Evolutionary conservation across 345 rosid species (phyloP), one percentile per base, ranked within the genome.

Genomic region (Lagerstroemia speciosa): DNA sequence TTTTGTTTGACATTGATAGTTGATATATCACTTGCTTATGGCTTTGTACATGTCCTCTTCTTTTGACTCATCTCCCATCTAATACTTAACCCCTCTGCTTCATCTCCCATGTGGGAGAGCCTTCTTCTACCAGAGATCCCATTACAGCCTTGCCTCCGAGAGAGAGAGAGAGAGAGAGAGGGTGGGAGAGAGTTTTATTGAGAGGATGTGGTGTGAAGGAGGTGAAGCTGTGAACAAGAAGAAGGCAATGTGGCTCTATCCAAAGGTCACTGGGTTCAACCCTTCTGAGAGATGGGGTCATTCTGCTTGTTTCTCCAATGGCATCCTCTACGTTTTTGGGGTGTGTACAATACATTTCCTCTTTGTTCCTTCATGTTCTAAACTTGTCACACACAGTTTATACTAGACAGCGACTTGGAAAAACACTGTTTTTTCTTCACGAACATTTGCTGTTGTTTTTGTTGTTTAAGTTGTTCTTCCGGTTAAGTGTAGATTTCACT

Each of bases 271-370:
- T 20, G 92, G 92, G 53, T 83, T 81, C 66, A 83, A 72, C 69
- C 92, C 95, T 77, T 78, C 87, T 64, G 85, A 85, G 78, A 82
- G 92, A 85, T 89, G 95, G 95, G 95, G 95, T 8, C 95, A 89
- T 67, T 83, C 92, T 72, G 82, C 95, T 72, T 86, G 95, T 70
- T 83, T 63, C 64, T 85, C 89, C 71, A 68, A 78, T 68, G 95
- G 91, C 6, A 43, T 71, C 69, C 76, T 89, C 64, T 86, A 82
- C 76, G 75, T 89, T 32, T 89, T 85, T 70, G 95, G 92, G 87
- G 95, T 89, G 82, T 70, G 76, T 72, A 8, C 31, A 12, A 15
- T 58, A 9, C 32, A 36, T 38, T 40, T 36, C 29, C 3, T 24
- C 3, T 65, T 6, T 65, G 52, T 26, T 33, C 0, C n/a, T 65